These are phyloP conservation scores for Friedmanniomyces endolithicus DNA, from an alignment of 495 filamentous ascomycete species.

Conservation along the genomic window DNA sequence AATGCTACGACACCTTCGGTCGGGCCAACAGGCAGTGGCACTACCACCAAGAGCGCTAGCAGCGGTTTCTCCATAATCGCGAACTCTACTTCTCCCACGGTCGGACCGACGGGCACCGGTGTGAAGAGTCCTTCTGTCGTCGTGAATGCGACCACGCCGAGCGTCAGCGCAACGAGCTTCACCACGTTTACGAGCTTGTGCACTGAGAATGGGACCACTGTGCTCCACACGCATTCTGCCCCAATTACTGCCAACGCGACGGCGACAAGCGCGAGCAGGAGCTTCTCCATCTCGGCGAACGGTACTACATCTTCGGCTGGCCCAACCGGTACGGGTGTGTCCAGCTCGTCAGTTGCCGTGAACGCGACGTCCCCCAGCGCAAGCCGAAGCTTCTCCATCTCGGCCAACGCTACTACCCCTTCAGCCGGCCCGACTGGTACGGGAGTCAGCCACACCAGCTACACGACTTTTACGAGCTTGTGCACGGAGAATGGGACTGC, in stretches of 20 bases:
- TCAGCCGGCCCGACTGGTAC: not conserved
- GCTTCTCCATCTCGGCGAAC: not conserved
- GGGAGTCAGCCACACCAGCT: not conserved
- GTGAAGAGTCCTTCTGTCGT: not conserved
- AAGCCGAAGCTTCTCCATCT: not conserved
- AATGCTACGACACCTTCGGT: not conserved
- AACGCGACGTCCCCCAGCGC: not conserved
- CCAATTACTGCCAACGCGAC: not conserved
- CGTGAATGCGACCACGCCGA: not conserved
- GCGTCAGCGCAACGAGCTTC: not conserved
- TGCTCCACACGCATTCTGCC: not conserved
- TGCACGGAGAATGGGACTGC: constrained; percentile 1
- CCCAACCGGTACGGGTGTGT: not conserved
- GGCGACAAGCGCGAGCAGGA: not conserved
- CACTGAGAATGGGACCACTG: not conserved
- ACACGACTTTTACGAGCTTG: not conserved
- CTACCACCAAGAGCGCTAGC: not conserved
- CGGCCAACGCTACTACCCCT: not conserved
- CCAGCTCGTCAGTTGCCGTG: not conserved
- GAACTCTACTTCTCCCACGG: not conserved
- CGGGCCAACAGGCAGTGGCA: not conserved
- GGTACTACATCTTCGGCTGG: not conserved
- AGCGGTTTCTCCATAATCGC: not conserved
- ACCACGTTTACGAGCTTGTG: not conserved
- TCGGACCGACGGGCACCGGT: not conserved